phyloP scores from a whole-genome alignment of 164 flowering plant genomes.

The Echeveria elegans region DNA sequence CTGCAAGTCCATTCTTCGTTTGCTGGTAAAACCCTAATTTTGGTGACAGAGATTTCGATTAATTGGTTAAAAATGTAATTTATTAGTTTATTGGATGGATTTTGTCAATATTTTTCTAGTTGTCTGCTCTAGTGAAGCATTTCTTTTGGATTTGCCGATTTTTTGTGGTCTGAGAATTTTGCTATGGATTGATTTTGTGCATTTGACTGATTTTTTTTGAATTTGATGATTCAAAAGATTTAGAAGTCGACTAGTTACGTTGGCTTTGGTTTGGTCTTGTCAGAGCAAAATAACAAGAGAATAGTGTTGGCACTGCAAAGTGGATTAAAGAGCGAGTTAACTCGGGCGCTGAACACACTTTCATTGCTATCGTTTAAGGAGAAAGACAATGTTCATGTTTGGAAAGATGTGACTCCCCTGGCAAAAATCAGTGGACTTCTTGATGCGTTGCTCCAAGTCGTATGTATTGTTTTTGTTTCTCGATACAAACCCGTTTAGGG shows the following conservation, averaged over 20 bases:
- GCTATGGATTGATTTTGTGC: no score
- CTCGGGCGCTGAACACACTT: conserved; percentile 91
- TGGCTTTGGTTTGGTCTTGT: neutral
- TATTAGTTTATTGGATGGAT: no score
- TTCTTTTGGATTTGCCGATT: no score
- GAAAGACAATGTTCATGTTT: conserved; percentile 76
- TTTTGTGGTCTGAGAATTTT: no score
- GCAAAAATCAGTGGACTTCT: conserved; percentile 87
- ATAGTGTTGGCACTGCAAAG: conserved; percentile 94
- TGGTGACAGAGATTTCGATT: no score
- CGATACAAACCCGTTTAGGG: no score
- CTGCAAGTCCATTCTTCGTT: conserved; percentile 80
- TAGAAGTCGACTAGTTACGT: neutral
- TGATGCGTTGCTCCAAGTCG: conserved; percentile 96
- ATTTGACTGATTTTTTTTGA: neutral
- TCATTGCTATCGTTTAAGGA: conserved; percentile 97
- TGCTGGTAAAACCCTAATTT: conserved; percentile 41
- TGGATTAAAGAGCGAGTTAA: conserved; percentile 92
- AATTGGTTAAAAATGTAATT: no score
- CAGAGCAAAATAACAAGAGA: conserved; percentile 92
- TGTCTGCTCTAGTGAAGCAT: no score
- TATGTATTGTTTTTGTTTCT: no score
- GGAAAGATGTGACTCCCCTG: conserved; percentile 87
- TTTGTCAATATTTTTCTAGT: no score
- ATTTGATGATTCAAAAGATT: neutral